Evolutionary conservation across 2,329 filamentous ascomycete species (phyloP), one percentile per base, ranked within the genome.

Genomic region (Rhytidhysteron rufulum): DNA sequence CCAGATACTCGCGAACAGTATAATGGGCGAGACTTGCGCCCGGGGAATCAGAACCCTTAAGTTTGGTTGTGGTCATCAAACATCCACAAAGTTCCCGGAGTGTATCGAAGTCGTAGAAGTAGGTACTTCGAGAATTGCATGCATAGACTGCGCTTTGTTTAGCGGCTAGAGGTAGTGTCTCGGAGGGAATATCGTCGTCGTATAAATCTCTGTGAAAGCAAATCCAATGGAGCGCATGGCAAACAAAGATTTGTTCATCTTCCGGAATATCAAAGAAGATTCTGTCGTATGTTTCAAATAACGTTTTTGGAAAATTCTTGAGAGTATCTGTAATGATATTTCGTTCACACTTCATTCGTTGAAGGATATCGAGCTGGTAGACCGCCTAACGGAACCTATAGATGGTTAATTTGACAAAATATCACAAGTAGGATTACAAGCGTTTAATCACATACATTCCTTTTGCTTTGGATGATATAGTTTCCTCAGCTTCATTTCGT

Each of bases 341-440:
- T 8, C 17, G n/a, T 19, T 42, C 31, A 11, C 17, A 24, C 20
- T 25, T 35, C 18, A 29, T 31, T 9, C 35, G 17, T 34, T 36
- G 25, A 4, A 45, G 21, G 7, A 29, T 31, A 21, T 42, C 9
- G 7, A 45, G 4, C 21, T 45, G 43, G 22, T 39, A 45, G 16
- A 29, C 24, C n/a, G 32, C 43, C 43, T 39, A 45, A 11, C 43
- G 35, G 32, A 45, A 45, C 43, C 43, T 45, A 34, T 35, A 21
- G 7, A 13, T 27, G 7, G 24, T 27, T 7, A 27, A 13, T 13
- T 27, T n/a, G n/a, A n/a, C n/a, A n/a, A 30, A 30, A 17, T n/a
- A 33, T 38, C 11, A 42, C 20, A 13, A 21, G 10, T 5, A 5
- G 5, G 24, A 37, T 16, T 4, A 11, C 16, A 16, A 31, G 19